Evolutionary conservation across 345 rosid genomes (phyloP), one percentile per base, ranked within the genome.

Genomic region (Anacardium occidentale): DNA sequence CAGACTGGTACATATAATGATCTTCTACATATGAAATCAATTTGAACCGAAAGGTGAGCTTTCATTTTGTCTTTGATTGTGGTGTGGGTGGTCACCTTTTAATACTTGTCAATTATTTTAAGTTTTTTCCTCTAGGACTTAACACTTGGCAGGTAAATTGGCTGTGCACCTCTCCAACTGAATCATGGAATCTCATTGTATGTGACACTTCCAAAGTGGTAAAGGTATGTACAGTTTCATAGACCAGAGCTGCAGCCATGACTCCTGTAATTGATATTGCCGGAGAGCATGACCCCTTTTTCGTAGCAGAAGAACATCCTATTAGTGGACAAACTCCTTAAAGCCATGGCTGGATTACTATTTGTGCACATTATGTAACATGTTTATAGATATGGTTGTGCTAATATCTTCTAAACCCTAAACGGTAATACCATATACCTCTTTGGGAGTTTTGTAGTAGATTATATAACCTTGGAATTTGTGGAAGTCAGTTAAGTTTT

Each of bases 141-240:
- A 21, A 32, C 34, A 20, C 62, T 26, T 64, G 81, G 74, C 89
- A 94, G 97, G 93, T 94, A 66, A 92, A 94, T 82, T 94, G 97
- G 95, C 86, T 94, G 17, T 94, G 98, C 79, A 92, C 97, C 17
- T 81, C 88, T 61, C 90, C 92, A 12, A 52, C 80, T 26, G 92
- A 80, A 44, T 86, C 97, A 14, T 95, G 92, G 68, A 94, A 94
- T 78, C 92, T 94, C n/a, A 75, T 94, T 47, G 82, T 57, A 97
- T 47, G 82, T 57, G 97, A 94, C 83, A 94, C 98, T 54, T 85
- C 95, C 9, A 92, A 87, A 81, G 88, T 92, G 5, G 89, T 92
- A 8, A 94, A 92, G 82, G 95, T 86, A 76, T 92, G 84, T 62
- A 79, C 89, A 8, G 76, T 90, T 73, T 65, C 83, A 22, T 87